Percentiles rank a stretch among this genome's conserved stretches.
These are phyloP conservation scores for Plasmopara muralis DNA, from an alignment of 352 stramenopile species.

Conservation along the genomic window DNA sequence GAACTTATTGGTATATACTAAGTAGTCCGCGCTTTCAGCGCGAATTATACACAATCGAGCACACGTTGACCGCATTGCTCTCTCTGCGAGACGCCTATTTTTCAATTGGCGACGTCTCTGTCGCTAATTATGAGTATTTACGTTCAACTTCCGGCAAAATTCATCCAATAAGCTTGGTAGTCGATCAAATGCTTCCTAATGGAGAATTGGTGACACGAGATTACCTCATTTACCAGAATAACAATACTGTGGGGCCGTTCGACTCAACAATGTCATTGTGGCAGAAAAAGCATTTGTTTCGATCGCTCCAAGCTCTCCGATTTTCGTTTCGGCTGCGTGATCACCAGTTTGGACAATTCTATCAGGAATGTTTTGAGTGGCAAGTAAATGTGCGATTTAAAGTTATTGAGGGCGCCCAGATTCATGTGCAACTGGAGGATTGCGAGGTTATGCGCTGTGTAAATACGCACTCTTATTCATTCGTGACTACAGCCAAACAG, in stretches of 20 bases:
- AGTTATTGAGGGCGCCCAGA: slow-evolving; percentile 39
- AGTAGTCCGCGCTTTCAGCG: slow-evolving; percentile 50
- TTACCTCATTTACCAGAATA: slow-evolving; percentile 40
- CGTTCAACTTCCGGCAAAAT: slow-evolving; percentile 20
- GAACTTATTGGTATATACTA: not conserved
- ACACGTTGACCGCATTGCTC: slow-evolving; percentile 51
- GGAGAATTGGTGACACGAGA: slow-evolving; percentile 24
- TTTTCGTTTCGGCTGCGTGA: slow-evolving; percentile 63
- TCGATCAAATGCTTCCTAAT: slow-evolving; percentile 29
- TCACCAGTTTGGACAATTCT: slow-evolving; percentile 65
- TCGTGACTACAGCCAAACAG: slow-evolving; percentile 50
- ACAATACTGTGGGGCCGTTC: slow-evolving; percentile 53
- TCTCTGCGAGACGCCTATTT: slow-evolving; percentile 77
- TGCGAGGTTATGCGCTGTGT: slow-evolving; percentile 49
- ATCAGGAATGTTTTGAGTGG: slow-evolving; percentile 84
- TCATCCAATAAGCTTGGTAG: slow-evolving; percentile 31
- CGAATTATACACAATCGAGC: slow-evolving; percentile 69
- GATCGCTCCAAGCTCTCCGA: slow-evolving; percentile 33
- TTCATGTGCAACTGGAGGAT: slow-evolving; percentile 52
- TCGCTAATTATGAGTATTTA: slow-evolving; percentile 81
- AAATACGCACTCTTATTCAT: slow-evolving; percentile 23
- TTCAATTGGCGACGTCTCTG: slow-evolving; percentile 48
- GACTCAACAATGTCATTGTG: slow-evolving; percentile 24
- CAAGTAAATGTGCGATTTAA: slow-evolving; percentile 47
- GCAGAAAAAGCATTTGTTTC: slow-evolving; percentile 43